Percentiles rank a stretch among this genome's conserved stretches.
Conservation (phyloP, 2,329 filamentous ascomycete genomes). For the Stemphylium vesicarium region DNA sequence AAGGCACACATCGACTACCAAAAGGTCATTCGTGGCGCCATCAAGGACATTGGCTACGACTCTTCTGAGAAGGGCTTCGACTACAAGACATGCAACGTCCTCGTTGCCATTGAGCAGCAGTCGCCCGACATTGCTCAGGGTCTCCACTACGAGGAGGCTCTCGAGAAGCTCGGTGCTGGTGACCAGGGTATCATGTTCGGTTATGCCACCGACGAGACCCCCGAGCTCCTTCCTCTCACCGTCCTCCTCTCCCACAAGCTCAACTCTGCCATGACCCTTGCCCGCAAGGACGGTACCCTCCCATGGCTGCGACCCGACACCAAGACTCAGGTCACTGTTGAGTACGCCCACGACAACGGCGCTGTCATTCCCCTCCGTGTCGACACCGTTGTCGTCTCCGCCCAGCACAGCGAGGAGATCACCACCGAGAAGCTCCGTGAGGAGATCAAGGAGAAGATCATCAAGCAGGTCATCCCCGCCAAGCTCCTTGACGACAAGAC, state of each 20-base stretch:
- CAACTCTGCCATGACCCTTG: constrained; percentile 90
- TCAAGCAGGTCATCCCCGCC: constrained; percentile 90
- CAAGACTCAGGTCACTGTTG: constrained; percentile 99
- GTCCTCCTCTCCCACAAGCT: constrained; percentile 95
- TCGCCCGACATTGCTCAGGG: constrained; percentile 98
- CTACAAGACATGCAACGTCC: constrained; percentile 99
- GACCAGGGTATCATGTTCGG: constrained; percentile 99
- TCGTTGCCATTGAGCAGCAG: constrained; percentile 99
- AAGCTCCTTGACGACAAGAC: constrained; percentile 93
- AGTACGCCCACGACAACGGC: constrained; percentile 96
- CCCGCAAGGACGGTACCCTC: constrained; percentile 83
- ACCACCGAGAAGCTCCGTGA: constrained; percentile 90
- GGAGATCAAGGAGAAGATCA: constrained; percentile 96
- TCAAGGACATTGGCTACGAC: constrained; percentile 99
- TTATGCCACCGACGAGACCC: constrained; percentile 99
- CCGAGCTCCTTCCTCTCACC: constrained; percentile 93
- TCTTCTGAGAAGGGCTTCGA: constrained; percentile 97
- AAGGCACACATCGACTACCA: constrained; percentile 97
- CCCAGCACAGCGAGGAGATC: constrained; percentile 90
- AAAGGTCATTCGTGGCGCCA: constrained; percentile 89
- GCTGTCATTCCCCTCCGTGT: constrained; percentile 91
- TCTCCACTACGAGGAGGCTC: constrained; percentile 95
- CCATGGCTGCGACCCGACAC: constrained; percentile 98
- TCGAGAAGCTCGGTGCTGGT: constrained; percentile 97
- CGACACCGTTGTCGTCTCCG: constrained; percentile 95